These are phyloP conservation scores for Sugiyamaella marilandica DNA, from an alignment of 805 yeast genomes.

Conservation along the genomic window DNA sequence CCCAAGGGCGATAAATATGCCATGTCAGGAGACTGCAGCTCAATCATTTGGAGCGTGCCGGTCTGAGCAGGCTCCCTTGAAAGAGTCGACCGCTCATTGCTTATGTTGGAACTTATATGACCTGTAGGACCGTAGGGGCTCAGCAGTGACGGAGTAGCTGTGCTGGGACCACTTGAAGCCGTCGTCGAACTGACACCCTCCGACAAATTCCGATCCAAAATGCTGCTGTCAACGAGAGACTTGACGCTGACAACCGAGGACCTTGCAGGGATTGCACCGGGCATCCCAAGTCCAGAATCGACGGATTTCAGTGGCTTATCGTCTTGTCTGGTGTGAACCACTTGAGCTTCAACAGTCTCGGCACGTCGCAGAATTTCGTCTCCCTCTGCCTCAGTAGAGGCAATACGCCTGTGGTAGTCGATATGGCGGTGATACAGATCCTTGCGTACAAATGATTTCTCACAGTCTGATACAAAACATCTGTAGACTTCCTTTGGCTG, in stretches of 20 bases:
- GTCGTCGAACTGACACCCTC: not conserved
- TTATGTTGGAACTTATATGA: not conserved
- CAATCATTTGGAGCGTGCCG: not conserved
- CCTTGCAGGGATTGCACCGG: not conserved
- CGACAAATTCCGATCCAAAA: not conserved
- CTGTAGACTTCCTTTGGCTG: slow-evolving; percentile 14
- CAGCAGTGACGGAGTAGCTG: not conserved
- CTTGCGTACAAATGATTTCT: slow-evolving; percentile 30
- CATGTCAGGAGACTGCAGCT: not conserved
- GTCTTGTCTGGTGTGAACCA: not conserved
- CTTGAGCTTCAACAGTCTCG: not conserved
- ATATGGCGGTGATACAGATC: slow-evolving; percentile 29
- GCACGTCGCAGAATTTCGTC: not conserved
- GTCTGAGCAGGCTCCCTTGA: not conserved
- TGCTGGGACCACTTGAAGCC: not conserved
- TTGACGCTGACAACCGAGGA: not conserved
- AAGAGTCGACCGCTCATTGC: not conserved
- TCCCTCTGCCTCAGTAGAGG: not conserved
- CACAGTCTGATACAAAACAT: slow-evolving; percentile 26
- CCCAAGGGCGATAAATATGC: not conserved
- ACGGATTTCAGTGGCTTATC: not conserved
- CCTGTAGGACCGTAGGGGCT: not conserved
- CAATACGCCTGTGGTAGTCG: slow-evolving; percentile 13
- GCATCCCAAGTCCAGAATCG: not conserved
- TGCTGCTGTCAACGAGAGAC: not conserved